Base-by-base conservation (phyloP, 306 rosid genomes). In the Casuarina cunninghamiana region DNA sequence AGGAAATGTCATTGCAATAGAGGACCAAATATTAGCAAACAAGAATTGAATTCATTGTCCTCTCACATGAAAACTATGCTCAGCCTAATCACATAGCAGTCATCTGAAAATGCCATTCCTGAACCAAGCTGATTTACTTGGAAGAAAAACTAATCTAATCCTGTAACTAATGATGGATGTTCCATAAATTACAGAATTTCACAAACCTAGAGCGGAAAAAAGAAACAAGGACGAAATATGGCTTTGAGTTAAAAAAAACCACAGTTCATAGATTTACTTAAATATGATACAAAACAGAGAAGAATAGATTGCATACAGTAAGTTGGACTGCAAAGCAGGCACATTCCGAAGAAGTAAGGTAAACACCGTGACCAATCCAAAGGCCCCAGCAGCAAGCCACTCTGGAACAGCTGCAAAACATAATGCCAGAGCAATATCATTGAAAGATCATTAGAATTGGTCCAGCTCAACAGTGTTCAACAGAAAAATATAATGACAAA, bases 341-440 rank as follows among this genome's bases (percentile, higher is more conserved):
- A 95, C 97, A 85, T 93, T 95, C 77, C 94, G 92, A 76, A 95
- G 97, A 53, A 91, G 90, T 71, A 93, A 80, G 80, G 97, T 95
- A 77, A 91, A 93, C 81, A 86, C 81, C n/a, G 99, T 90, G 75
- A 93, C 93, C 80, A 95, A 80, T 74, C 97, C 99, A 91, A 95
- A 95, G 82, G 97, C 82, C 57, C 89, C 98, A 66, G 98, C 96
- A 73, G 97, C 99, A 63, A 93, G 83, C 98, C 97, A 96, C 84
- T 96, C 99, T 37, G 98, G 98, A 75, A 96, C 90, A 17, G 97
- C 99, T 96, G 89, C 78, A 89, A 78, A 77, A 77, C 54, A 75
- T 62, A 43, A 45, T 72, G 65, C 37, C 74, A 61, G 74, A 21
- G 35, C 43, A 16, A 54, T 82, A 44, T 78, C 49, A 42, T 19